Conservation (phyloP, 2,329 filamentous ascomycete species). For the Pestalotiopsis sp. region DNA sequence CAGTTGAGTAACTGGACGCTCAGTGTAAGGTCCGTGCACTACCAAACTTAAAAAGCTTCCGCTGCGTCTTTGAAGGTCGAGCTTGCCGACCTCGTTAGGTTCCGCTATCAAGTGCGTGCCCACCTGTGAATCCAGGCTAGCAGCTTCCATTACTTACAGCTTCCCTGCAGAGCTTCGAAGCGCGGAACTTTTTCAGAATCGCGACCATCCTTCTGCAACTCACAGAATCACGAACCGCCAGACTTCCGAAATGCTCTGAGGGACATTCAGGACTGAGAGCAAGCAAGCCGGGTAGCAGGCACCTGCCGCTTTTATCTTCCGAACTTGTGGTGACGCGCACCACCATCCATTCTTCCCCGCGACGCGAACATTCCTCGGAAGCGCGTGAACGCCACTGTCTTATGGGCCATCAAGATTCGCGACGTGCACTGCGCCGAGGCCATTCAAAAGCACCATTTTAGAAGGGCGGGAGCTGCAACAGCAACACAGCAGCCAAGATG, state of each 20-base stretch:
- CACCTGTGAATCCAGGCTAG: background rate
- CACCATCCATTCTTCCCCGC: background rate
- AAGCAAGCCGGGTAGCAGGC: background rate
- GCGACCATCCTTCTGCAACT: background rate
- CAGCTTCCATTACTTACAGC: background rate
- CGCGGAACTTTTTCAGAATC: background rate
- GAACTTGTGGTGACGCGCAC: background rate
- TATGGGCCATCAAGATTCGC: background rate
- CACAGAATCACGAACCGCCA: background rate
- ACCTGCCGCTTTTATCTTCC: background rate
- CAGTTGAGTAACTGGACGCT: background rate
- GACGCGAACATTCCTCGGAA: background rate
- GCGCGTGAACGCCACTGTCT: background rate
- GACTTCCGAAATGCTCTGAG: background rate
- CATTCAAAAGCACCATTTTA: background rate
- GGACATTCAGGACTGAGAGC: background rate
- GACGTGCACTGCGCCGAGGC: background rate
- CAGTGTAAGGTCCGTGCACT: background rate
- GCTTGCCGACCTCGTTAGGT: background rate
- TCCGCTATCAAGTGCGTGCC: background rate
- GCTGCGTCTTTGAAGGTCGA: background rate
- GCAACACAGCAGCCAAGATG: slow-evolving; percentile 56
- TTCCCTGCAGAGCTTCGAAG: background rate
- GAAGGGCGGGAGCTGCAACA: background rate
- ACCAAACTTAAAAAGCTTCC: background rate